Evolutionary conservation across 345 rosid genomes (phyloP), one percentile per base, ranked within the genome.

Genomic region (Ricinus communis): DNA sequence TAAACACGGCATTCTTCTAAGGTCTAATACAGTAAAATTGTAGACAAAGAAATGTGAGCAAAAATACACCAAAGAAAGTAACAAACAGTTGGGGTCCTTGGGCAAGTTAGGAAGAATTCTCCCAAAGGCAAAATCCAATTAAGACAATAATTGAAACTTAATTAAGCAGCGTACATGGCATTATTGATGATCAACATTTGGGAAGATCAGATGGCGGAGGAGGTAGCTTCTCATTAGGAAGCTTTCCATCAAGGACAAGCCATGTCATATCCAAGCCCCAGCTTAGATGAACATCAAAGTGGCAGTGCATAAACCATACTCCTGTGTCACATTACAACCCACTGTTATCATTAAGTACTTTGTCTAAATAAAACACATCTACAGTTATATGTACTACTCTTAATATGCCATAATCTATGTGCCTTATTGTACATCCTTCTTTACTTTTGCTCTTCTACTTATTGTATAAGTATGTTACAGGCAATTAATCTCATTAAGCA

Each of bases 301-400:
- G 72, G 55, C 72, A 69, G 21, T 62, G 74, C 74, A 71, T 71
- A 4, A 71, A 41, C 74, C 74, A 71, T 24, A 51, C 61, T 49
- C 74, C 68, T 71, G 74, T 15, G 25, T 61, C 40, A 16, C 57
- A 49, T 66, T 8, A 50, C 25, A n/a, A 53, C 12, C 27, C 56
- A n/a, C 55, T 8, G 3, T 22, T 19, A 52, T 5, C 25, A 1
- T 5, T 52, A n/a, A 52, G 8, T 53, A 22, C 28, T 53, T 22
- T 1, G 28, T 1, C 47, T 43, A 9, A 43, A 43, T 4, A 43
- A 43, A 43, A 4, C 6, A 2, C 11, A 43, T 3, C 14, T 8
- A 38, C 43, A 38, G 9, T 9, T 4, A 38, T 38, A 38, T n/a
- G n/a, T n/a, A n/a, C n/a, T n/a, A n/a, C n/a, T n/a, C n/a, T n/a